Conservation (phyloP, 2,329 filamentous ascomycete genomes). For the Xylaria sp. region DNA sequence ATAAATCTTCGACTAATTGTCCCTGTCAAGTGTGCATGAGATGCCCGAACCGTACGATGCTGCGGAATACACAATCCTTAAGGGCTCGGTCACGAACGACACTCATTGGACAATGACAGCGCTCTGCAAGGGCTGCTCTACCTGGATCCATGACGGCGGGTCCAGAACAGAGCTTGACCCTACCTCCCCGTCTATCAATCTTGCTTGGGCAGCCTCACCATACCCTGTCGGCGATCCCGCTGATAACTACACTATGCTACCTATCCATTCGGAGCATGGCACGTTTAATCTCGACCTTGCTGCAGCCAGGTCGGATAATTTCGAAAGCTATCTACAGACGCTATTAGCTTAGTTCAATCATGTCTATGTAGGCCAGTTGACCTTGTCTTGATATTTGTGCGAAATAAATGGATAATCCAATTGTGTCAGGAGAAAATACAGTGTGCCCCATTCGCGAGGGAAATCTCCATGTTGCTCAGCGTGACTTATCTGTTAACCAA, state of each 20-base stretch:
- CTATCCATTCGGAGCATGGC: slow-evolving; percentile 40
- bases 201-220: slow-evolving; percentile 41
- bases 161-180: slow-evolving; percentile 37
- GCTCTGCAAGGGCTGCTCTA: slow-evolving; percentile 55
- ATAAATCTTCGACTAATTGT: slow-evolving; percentile 11
- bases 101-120: slow-evolving; percentile 57
- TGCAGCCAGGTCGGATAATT: slow-evolving; percentile 38
- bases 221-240: slow-evolving; percentile 38
- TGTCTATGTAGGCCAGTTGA: neutral
- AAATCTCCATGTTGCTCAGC: neutral
- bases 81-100: slow-evolving; percentile 51
- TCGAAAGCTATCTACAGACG: slow-evolving; percentile 34
- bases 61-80: slow-evolving; percentile 52
- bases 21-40: slow-evolving; percentile 46
- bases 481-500: neutral
- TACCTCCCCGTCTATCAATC: slow-evolving; percentile 37
- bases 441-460: neutral
- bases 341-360: slow-evolving; percentile 9
- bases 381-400: neutral
- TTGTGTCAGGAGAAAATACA: slow-evolving; percentile 3
- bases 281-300: slow-evolving; percentile 39
- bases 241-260: slow-evolving; percentile 39
- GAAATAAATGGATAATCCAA: neutral
- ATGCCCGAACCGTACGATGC: slow-evolving; percentile 51
- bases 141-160: slow-evolving; percentile 47